Evolutionary conservation across 2,329 filamentous ascomycete species (phyloP), one percentile per base, ranked within the genome.

Genomic region (Diplocarpon mali): DNA sequence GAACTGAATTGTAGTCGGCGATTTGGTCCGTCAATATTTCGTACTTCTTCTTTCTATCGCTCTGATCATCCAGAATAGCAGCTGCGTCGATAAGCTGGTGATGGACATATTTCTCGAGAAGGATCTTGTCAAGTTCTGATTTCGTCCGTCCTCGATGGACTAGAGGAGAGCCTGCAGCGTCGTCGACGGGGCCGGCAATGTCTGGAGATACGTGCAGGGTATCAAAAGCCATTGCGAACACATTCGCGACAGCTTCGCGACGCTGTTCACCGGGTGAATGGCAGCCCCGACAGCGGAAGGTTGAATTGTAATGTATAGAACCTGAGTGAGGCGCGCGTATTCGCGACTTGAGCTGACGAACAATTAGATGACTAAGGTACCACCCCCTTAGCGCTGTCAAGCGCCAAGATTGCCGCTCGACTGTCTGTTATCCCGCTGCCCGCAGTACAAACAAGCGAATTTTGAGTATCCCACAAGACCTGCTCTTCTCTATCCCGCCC

Each of bases 1-100:
- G 69, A 37, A 86, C 61, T 39, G 71, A 65, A 47, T 76, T 71
- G 69, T 90, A 87, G 60, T 86, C 80, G 48, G 81, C 74, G 47
- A 79, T 73, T 64, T 83, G 81, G 40, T 76, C 70, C 53, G 76
- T 76, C 65, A 80, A 83, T 53, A 76, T 70, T 48, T 76, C 71
- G 52, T 80, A 73, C 45, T 80, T 65, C 40, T 72, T 69, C 42
- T 70, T 71, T 30, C 72, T 69, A 42, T 72, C 69, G 36, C 74
- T 61, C 48, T 72, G 52, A 13, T 58, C 70, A 34, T 70, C 65
- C 35, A 67, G 62, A 48, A 79, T 65, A 28, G 76, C 69, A 5
- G 66, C 73, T 20, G 71, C 70, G 57, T 80, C 71, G 3, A 76
- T 57, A 36, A 79, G 68, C 57, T 85, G 80, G 57, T 78, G 75